Evolutionary conservation across 352 stramenopile genomes (phyloP).

Genomic region (Globisporangium irregulare): DNA sequence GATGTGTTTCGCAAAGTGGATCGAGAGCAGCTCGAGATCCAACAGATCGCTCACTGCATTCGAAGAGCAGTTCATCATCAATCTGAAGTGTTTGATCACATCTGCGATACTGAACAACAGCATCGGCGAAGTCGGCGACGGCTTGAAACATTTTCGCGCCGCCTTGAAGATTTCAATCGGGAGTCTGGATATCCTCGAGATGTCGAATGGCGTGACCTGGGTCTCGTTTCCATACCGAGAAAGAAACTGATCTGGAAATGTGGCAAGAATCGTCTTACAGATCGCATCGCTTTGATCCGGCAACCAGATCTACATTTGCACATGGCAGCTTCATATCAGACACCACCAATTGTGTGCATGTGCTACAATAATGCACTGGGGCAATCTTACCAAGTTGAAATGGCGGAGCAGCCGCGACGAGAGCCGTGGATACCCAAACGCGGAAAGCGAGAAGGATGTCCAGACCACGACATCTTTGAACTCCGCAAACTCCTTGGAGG

Average conservation of each 20-base stretch:
- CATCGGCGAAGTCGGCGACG: conserved; percentile 29
- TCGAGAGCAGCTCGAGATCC: conserved; percentile 40
- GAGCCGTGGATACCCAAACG: conserved; percentile 38
- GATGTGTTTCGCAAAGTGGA: conserved; percentile 40
- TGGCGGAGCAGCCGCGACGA: conserved; percentile 52
- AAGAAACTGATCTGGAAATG: conserved; percentile 39
- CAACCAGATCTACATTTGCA: conserved; percentile 37
- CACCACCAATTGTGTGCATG: neutral
- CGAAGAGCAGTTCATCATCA: conserved; percentile 43
- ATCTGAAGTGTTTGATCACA: conserved; percentile 41
- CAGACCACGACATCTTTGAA: conserved; percentile 50
- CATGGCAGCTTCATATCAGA: neutral
- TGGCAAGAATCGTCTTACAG: conserved; percentile 35
- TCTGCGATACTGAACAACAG: conserved; percentile 43
- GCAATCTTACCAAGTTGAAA: conserved; percentile 47
- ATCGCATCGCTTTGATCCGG: conserved; percentile 38
- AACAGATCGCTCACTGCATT: conserved; percentile 14
- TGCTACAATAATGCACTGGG: neutral
- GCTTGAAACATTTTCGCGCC: conserved; percentile 23
- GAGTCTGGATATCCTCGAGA: conserved; percentile 34
- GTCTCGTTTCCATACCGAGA: conserved; percentile 17
- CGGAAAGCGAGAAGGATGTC: conserved; percentile 43
- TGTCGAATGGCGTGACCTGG: conserved; percentile 10
- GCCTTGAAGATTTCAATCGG: conserved; percentile 40
- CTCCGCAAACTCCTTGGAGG: conserved; percentile 56